These are phyloP conservation scores for Sporisorium scitamineum DNA, from an alignment of 1,284 basidiomycete genomes.

Conservation along the genomic window DNA sequence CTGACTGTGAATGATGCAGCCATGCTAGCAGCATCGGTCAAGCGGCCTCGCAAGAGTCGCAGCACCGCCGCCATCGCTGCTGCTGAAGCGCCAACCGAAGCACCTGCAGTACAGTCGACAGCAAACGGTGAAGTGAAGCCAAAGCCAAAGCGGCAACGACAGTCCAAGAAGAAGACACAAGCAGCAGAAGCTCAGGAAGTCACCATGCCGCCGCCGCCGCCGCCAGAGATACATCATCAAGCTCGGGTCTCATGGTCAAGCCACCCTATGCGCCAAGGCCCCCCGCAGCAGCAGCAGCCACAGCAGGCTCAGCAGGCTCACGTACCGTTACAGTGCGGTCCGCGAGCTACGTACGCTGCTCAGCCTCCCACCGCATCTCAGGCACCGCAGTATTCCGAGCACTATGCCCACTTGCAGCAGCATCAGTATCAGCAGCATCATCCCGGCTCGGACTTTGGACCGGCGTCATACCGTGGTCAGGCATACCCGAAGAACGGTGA, in stretches of 20 bases:
- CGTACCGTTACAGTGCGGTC: slow-evolving; percentile 24
- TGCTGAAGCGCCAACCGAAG: background rate
- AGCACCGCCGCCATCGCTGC: background rate
- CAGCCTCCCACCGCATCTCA: slow-evolving; percentile 17
- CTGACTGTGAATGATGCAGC: slow-evolving; percentile 9
- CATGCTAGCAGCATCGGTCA: background rate
- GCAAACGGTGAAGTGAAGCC: slow-evolving; percentile 9
- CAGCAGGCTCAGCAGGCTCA: slow-evolving; percentile 4
- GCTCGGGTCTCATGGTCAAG: slow-evolving; percentile 11
- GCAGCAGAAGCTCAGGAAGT: slow-evolving; percentile 3
- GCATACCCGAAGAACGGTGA: background rate
- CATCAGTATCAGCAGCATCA: slow-evolving; percentile 6
- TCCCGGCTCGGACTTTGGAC: slow-evolving; percentile 1
- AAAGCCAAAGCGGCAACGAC: slow-evolving; percentile 28
- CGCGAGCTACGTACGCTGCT: slow-evolving; percentile 32
- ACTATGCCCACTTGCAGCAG: slow-evolving; percentile 12
- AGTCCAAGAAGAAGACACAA: slow-evolving; percentile 29
- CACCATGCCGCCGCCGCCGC: background rate
- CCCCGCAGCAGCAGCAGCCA: slow-evolving; percentile 13
- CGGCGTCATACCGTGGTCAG: slow-evolving; percentile 18
- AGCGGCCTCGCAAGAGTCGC: slow-evolving; percentile 19
- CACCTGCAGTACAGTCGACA: background rate
- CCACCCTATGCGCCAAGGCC: slow-evolving; percentile 15
- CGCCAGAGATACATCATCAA: slow-evolving; percentile 1
- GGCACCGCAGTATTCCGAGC: slow-evolving; percentile 11